Percentiles rank a stretch among this genome's conserved stretches.
These are phyloP conservation scores for Colletotrichum siamense DNA, from an alignment of 2,329 filamentous ascomycete genomes.

Conservation along the genomic window DNA sequence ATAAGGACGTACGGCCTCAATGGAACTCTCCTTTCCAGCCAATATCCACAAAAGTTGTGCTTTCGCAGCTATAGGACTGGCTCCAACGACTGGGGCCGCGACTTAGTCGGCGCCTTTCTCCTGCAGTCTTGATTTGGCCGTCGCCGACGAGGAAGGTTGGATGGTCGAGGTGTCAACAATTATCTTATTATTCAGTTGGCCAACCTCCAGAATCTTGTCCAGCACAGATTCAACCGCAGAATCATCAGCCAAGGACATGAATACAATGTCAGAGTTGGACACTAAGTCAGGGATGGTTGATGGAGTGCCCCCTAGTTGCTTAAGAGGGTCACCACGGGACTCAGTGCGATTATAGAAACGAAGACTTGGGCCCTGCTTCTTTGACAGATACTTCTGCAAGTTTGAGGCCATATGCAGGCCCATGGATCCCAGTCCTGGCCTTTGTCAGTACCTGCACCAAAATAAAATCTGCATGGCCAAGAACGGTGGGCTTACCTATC, in stretches of 20 bases:
- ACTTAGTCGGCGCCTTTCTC: background rate
- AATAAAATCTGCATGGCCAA: background rate
- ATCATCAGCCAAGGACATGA: background rate
- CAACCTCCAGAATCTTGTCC: background rate
- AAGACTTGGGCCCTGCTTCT: background rate
- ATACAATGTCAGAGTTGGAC: background rate
- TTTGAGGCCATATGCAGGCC: background rate
- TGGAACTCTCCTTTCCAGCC: background rate
- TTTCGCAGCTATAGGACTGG: background rate
- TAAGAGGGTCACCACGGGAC: background rate
- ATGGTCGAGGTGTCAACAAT: background rate
- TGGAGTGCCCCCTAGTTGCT: background rate
- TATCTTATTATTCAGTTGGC: background rate
- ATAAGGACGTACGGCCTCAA: background rate
- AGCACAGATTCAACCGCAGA: background rate
- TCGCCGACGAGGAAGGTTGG: background rate
- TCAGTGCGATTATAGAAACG: background rate
- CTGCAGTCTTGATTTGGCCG: background rate
- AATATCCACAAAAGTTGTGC: background rate
- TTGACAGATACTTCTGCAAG: background rate
- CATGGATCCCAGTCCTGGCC: background rate
- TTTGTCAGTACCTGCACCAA: background rate
- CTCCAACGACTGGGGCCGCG: background rate
- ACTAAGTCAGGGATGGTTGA: background rate
- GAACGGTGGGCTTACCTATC: background rate